Conservation (phyloP, 768 basidiomycete species). For the Xerocomus potaroensis region DNA sequence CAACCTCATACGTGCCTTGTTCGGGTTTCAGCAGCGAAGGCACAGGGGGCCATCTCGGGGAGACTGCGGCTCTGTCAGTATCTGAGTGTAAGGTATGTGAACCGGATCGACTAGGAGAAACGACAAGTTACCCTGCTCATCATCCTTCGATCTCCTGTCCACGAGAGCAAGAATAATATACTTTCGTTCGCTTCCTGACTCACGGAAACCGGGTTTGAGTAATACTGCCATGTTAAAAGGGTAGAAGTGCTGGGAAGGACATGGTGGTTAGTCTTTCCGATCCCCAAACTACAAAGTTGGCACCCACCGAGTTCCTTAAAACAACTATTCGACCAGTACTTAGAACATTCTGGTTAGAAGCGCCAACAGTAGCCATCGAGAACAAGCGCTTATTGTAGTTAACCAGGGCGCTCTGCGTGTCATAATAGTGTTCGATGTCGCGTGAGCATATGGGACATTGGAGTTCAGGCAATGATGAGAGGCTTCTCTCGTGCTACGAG, state of each 20-base stretch:
- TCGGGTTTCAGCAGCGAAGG: slow-evolving; percentile 44
- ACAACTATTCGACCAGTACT: slow-evolving; percentile 76
- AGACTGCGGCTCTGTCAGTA: slow-evolving; percentile 47
- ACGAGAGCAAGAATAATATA: slow-evolving; percentile 76
- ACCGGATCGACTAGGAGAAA: neutral
- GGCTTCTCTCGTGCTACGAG: slow-evolving; percentile 63
- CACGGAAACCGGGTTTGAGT: slow-evolving; percentile 58
- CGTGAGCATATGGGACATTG: slow-evolving; percentile 62
- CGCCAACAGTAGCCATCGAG: slow-evolving; percentile 51
- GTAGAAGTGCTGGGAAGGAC: slow-evolving; percentile 62
- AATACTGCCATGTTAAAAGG: slow-evolving; percentile 67
- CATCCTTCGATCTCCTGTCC: slow-evolving; percentile 52
- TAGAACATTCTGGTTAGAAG: slow-evolving; percentile 66
- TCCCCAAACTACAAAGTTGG: neutral
- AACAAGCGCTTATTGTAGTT: slow-evolving; percentile 60
- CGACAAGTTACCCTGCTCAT: slow-evolving; percentile 46
- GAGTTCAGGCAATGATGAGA: slow-evolving; percentile 60
- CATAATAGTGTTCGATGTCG: slow-evolving; percentile 77
- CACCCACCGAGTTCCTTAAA: slow-evolving; percentile 72
- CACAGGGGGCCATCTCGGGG: slow-evolving; percentile 76
- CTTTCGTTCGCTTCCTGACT: slow-evolving; percentile 44
- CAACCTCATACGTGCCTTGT: slow-evolving; percentile 62
- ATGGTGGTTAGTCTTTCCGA: neutral
- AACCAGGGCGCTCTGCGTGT: slow-evolving; percentile 59
- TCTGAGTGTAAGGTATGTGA: slow-evolving; percentile 39